Evolutionary conservation across 306 rosid genomes (phyloP).

Genomic region (Inga oerstediana): DNA sequence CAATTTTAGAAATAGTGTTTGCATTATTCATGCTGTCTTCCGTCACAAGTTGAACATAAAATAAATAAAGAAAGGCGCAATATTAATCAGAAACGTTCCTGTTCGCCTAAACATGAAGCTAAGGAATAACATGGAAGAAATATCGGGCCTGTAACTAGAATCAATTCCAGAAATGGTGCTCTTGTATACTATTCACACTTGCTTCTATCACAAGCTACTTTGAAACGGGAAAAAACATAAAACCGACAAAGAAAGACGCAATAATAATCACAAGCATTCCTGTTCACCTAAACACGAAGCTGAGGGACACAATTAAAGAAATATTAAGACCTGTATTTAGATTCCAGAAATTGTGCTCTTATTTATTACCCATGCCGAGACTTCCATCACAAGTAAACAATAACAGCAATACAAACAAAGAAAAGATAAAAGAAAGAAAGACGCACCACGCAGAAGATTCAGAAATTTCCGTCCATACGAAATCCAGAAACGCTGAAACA

Average conservation of each 20-base stretch:
- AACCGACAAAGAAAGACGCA: background rate
- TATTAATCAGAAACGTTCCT: background rate
- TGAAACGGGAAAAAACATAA: background rate
- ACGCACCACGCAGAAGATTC: background rate
- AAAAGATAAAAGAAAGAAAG: background rate
- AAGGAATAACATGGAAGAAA: background rate
- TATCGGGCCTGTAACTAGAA: background rate
- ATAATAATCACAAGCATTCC: background rate
- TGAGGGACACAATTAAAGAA: background rate
- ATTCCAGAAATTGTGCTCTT: background rate
- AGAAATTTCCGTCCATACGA: background rate
- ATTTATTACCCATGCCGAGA: background rate
- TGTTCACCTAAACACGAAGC: background rate
- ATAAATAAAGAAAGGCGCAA: background rate
- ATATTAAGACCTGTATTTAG: background rate
- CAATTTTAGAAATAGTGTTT: background rate
- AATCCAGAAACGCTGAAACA: background rate
- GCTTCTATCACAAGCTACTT: background rate
- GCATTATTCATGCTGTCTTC: background rate
- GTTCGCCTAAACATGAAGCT: background rate
- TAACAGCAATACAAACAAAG: background rate
- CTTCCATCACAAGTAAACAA: background rate
- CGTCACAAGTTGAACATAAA: background rate
- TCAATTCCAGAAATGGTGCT: background rate
- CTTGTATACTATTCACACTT: background rate